Percentiles rank a stretch among this genome's conserved stretches.
Evolutionary conservation across 1,139 yeast species (phyloP).

Genomic region (Suhomyces wounanorum): DNA sequence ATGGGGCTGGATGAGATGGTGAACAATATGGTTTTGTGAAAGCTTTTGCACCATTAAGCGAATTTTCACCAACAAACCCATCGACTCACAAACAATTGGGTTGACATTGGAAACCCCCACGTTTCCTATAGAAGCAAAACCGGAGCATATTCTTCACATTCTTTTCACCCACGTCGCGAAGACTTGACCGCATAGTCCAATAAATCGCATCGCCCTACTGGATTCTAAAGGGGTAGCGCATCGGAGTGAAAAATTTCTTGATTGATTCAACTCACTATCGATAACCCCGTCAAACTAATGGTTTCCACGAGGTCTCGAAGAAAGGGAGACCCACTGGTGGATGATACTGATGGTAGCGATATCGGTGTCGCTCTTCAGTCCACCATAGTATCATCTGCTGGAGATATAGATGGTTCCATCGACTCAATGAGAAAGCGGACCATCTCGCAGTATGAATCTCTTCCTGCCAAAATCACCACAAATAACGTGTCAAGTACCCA

Average conservation of each 20-base stretch:
- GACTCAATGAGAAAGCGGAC: neutral
- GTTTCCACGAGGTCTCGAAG: constrained; percentile 12
- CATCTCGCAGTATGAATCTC: neutral
- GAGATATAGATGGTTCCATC: neutral
- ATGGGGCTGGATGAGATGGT: neutral
- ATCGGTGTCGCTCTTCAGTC: neutral
- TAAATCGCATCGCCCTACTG: neutral
- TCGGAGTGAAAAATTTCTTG: constrained; percentile 14
- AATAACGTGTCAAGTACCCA: neutral
- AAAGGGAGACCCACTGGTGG: constrained; percentile 3
- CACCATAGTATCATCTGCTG: neutral
- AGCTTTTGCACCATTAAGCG: constrained; percentile 2
- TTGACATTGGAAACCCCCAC: neutral
- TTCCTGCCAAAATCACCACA: neutral
- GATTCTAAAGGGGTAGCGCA: constrained; percentile 15
- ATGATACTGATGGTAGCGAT: neutral
- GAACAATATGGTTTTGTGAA: neutral
- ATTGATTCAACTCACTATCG: constrained; percentile 6
- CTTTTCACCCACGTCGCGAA: neutral
- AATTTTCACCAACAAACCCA: neutral
- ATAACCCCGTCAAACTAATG: constrained; percentile 4
- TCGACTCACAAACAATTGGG: neutral
- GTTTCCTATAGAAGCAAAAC: neutral
- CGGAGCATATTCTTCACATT: neutral
- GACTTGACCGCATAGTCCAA: neutral